These are phyloP conservation scores for Scopulariopsis brevicaulis DNA, from an alignment of 2,329 filamentous ascomycete genomes.

Conservation along the genomic window DNA sequence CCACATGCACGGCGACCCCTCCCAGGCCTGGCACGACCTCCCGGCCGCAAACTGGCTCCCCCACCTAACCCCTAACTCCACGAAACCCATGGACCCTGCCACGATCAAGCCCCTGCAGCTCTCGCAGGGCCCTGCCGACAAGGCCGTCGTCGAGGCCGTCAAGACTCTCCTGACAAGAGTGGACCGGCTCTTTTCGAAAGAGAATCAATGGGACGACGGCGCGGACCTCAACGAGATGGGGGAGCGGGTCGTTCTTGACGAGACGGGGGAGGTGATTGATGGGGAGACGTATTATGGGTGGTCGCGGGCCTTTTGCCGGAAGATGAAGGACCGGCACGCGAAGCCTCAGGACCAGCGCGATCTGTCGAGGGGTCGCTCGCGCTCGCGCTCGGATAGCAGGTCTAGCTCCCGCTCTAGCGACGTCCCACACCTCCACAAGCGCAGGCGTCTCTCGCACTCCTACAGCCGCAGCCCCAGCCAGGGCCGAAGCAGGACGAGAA, in stretches of 20 bases:
- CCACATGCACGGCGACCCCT: conserved; percentile 62
- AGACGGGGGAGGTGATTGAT: conserved; percentile 50
- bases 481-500: background rate
- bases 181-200: conserved; percentile 53
- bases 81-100: conserved; percentile 59
- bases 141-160: conserved; percentile 55
- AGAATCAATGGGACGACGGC: conserved; percentile 31
- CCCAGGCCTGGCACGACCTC: conserved; percentile 68
- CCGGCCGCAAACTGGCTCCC: conserved; percentile 75
- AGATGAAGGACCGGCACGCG: conserved; percentile 54
- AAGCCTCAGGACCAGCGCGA: conserved; percentile 15
- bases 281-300: conserved; percentile 81
- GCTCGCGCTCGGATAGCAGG: conserved; percentile 17
- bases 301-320: conserved; percentile 69
- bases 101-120: conserved; percentile 64
- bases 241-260: conserved; percentile 53
- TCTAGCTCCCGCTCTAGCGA: conserved; percentile 13
- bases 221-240: conserved; percentile 68
- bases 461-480: conserved; percentile 19
- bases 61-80: conserved; percentile 66
- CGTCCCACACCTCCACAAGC: conserved; percentile 9
- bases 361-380: conserved; percentile 21
- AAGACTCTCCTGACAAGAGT: conserved; percentile 59
- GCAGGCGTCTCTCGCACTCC: conserved; percentile 16
- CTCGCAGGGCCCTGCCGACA: conserved; percentile 54